Base-by-base conservation (phyloP, 176 grass and related monocot species). In the Oryza meyeriana region DNA sequence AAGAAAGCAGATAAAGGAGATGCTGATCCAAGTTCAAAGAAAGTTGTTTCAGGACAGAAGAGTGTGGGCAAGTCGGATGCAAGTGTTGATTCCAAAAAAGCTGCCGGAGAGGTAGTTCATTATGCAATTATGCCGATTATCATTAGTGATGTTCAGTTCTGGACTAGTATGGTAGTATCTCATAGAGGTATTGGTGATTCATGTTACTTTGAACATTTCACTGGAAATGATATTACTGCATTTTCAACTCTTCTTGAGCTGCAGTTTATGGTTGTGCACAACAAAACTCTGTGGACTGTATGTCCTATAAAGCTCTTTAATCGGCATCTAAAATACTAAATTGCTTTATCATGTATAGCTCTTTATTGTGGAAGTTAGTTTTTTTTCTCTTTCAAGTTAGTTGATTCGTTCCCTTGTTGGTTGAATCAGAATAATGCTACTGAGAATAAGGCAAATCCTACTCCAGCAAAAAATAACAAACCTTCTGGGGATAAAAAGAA, bases 401-500 rank as follows among this genome's bases (percentile, higher is more conserved):
- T 48, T 89, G 30, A 10, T 74, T 47, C 78, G 65, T 62, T 69
- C 9, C n/a, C 74, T 88, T 88, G 38, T 76, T 88, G 47, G 26
- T 84, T 73, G 59, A 78, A 50, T 9, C 89, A 90, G 85, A 88
- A 59, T 69, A 85, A 82, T 76, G 69, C 55, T 90, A 55, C 85
- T 78, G 81, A 80, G 64, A 72, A 80, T 30, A 97, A 94, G 80
- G 88, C 64, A 81, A 88, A 70, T 61, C 63, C 75, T 25, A 35
- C 32, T 84, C 58, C 78, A 44, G 27, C 9, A 1, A 88, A 90
- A 88, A 84, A 79, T 42, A 89, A 66, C 45, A 92, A 87, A 81
- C 35, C 89, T 47, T 84, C 71, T 63, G 86, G 84, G 44, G 89
- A 93, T 50, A 98, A 93, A 82, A 95, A 93, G 89, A 94, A 92